Evolutionary conservation across 352 stramenopile species (phyloP), one percentile per base, ranked within the genome.

Genomic region (Phytopythium vexans): DNA sequence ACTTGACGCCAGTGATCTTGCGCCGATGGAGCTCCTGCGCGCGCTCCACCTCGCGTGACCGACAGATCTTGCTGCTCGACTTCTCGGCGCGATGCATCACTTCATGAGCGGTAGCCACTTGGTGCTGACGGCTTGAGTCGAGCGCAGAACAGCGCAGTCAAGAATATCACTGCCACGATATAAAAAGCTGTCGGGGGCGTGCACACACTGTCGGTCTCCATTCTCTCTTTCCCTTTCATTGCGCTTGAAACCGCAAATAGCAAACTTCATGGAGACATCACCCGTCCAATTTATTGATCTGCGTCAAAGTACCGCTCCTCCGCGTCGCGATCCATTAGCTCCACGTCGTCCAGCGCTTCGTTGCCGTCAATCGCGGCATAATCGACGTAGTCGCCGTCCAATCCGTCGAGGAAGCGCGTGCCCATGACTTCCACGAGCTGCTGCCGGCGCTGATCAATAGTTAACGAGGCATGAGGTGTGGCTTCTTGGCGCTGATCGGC

Each of bases 391-490:
- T 85, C 64, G 12, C 44, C 41, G 49, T 94, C 85, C 4, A 62
- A 46, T 8, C 85, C 85, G 16, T 86, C 62, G 9, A 94, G 62
- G 49, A 92, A 93, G 3, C 81, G 76, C 54, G 70, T 61, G 37
- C 63, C 68, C 82, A 94, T 94, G 43, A 93, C 45, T 36, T 92
- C 78, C 16, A 92, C 61, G 36, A 94, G 74, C 47, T 85, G 54
- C 43, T 71, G 54, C 8, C 85, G 81, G 11, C 75, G 72, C 53
- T 85, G 67, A 1, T 64, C 47, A 4, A 89, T 54, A 5, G 47
- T 72, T 41, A 55, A 14, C 0, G 49, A 16, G 21, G 41, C 45
- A 3, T 52, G n/a, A 2, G 60, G 7, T 6, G 60, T 52, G 21
- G 41, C 54, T 9, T 67, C 57, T 35, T 73, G 68, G 8, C 55